Evolutionary conservation across 83 land plant species (phyloP), one percentile per base, ranked within the genome.

Genomic region (Picea abies): DNA sequence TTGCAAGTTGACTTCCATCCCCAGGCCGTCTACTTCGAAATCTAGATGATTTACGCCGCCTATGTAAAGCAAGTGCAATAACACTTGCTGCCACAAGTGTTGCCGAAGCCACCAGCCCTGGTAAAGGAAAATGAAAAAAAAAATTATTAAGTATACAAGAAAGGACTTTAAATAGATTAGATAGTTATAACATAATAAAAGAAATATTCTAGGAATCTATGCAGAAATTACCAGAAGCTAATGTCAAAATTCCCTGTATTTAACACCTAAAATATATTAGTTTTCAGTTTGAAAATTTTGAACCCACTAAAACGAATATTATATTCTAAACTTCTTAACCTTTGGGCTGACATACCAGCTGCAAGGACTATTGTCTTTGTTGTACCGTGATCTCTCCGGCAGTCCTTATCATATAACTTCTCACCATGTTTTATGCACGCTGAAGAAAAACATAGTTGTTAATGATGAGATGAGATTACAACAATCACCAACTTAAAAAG

Each of bases 1-100:
- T 83, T 19, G 83, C 84, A 10, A 83, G 83, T 44, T 83, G 84
- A n/a, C 63, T 83, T 5, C 69, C 83, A 41, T 83, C 84, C 15
- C 70, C 26, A 26, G n/a, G 17, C n/a, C 67, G 41, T 14, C 72
- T 32, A 26, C 32, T 80, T 19, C 32, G 84, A 22, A 66, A 66
- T 22, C 29, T 22, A 66, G 9, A 25, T 7, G 29, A 22, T 14
- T 80, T 58, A 52, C 39, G 84, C 41, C 84, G 41, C 7, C n/a
- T 11, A 3, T 75, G 72, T 14, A 83, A 25, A 12, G 84, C 85
- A 8, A 83, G 58, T 19, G 85, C 52, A 19, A 83, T 64, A 19
- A 83, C 10, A 19, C 39, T n/a, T 22, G 70, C 84, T 39, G 85
- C 83, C 37, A 83, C 17, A 19, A 83, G 66, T 4, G 58, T 82